Conservation (phyloP, 2,329 filamentous ascomycete genomes). For the Monosporascus sp. region DNA sequence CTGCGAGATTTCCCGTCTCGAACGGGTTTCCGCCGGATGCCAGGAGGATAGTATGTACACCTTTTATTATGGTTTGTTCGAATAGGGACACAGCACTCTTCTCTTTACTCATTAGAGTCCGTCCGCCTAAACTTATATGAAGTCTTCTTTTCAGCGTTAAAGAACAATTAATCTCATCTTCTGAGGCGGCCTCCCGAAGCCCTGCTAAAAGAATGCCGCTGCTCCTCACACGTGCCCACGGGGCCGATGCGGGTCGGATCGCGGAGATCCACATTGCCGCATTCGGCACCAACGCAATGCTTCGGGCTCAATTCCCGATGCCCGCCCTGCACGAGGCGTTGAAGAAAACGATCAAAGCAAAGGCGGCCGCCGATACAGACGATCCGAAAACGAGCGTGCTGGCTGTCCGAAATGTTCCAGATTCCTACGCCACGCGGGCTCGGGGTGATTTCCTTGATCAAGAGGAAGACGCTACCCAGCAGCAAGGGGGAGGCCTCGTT, state of each 20-base stretch:
- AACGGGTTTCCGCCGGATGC: no score
- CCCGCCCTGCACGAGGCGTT: constrained; percentile 8
- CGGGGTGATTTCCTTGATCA: neutral
- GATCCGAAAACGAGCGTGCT: constrained; percentile 16
- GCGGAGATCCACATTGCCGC: constrained; percentile 21
- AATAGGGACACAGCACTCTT: no score
- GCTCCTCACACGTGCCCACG: constrained; percentile 7
- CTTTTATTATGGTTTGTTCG: no score
- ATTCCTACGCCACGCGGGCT: neutral
- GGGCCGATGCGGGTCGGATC: constrained; percentile 18
- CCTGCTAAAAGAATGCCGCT: constrained; percentile 1
- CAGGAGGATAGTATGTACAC: no score
- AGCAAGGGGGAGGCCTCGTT: neutral
- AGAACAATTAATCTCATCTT: no score
- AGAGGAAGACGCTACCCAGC: neutral
- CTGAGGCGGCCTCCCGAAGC: neutral
- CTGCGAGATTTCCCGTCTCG: no score
- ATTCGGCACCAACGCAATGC: constrained; percentile 19
- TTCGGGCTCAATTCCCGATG: constrained; percentile 18
- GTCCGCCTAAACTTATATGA: no score
- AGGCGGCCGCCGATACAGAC: constrained; percentile 17
- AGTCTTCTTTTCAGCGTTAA: no score
- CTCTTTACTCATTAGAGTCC: no score
- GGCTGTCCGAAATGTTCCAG: constrained; percentile 8
- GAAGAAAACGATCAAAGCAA: constrained; percentile 9